Evolutionary conservation across 148 eudicot species (phyloP), one percentile per base, ranked within the genome.

Genomic region (Persicaria tinctoria): DNA sequence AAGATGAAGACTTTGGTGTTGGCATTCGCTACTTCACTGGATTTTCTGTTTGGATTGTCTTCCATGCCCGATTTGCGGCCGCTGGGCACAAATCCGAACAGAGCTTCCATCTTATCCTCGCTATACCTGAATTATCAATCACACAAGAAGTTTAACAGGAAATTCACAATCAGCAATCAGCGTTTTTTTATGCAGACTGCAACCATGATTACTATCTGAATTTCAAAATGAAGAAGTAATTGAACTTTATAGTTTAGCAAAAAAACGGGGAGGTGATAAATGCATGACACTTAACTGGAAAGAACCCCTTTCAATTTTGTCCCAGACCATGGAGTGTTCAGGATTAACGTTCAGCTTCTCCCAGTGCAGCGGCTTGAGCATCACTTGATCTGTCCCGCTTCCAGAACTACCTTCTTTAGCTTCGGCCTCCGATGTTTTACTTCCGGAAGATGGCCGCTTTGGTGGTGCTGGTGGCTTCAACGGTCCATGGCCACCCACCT

Each of bases 301-400:
- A 41, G 98, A 95, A 59, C 96, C 97, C 44, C 79, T 78, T 5
- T 84, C 85, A 27, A 92, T 73, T 49, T 90, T 89, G 83, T 89
- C 86, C 98, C 94, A 89, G 73, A 87, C 96, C 98, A 92, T 94
- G 59, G 97, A 92, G 77, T 90, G 93, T 63, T 89, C 82, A 20
- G 84, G 83, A 73, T 90, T 80, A 18, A 88, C 82, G 64, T 95
- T 92, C 80, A 95, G 89, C 83, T 90, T 95, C 51, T 90, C 98
- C 98, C 97, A 95, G 59, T 95, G 97, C 78, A 92, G 77, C 13
- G 97, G 96, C 89, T 92, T 95, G 74, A 92, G 68, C 75, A 90
- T 89, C 74, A 92, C 92, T 75, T 88, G 87, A 48, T 81, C 95
- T 69, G 79, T 79, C 38, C 82, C 86, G 16, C 76, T 76, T 69